Base-by-base conservation (phyloP, 2,329 filamentous ascomycete genomes). In the Arthrobotrys musiformis region DNA sequence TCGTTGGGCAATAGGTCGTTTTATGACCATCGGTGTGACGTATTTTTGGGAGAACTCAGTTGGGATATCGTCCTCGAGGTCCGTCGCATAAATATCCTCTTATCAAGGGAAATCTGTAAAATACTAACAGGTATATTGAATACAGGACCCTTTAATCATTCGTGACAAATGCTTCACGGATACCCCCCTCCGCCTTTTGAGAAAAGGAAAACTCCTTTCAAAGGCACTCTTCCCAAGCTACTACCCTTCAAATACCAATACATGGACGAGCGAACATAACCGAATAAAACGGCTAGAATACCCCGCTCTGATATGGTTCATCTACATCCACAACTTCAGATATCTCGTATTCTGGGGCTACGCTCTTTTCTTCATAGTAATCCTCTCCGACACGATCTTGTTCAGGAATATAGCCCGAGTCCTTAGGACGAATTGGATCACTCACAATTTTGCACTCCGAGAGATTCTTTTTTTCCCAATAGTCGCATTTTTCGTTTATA, bases 261-360 rank as follows among this genome's bases (percentile, higher is more conserved):
- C 58, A 37, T 67, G 62, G 62, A 26, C 52, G 42, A 26, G 44
- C 17, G 35, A 42, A 48, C 62, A 13, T 15, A 42, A 46, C 6
- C 54, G 35, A 35, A 26, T 72, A n/a, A 46, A 64, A 8, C 33
- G 62, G 22, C 62, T 52, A n/a, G 70, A 75, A 50, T 68, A 68
- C 15, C 54, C 62, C 2, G 56, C 42, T 33, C 56, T 68, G n/a
- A 48, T 35, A 35, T 75, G 67, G 44, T 28, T 75, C 28, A 19
- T 62, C 44, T 68, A 63, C 37, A 56, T 56, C 26, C 37, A 17
- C n/a, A 63, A 44, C 5, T 64, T 76, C 24, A 63, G 64, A 52
- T 1, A 7, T 28, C 7, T 11, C 56, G 28, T 58, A 37, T 9
- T n/a, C 44, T 4, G 22, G 56, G 11, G 58, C 48, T 15, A 26